Evolutionary conservation across 164 flowering plant species (phyloP).

Genomic region (Houttuynia cordata): DNA sequence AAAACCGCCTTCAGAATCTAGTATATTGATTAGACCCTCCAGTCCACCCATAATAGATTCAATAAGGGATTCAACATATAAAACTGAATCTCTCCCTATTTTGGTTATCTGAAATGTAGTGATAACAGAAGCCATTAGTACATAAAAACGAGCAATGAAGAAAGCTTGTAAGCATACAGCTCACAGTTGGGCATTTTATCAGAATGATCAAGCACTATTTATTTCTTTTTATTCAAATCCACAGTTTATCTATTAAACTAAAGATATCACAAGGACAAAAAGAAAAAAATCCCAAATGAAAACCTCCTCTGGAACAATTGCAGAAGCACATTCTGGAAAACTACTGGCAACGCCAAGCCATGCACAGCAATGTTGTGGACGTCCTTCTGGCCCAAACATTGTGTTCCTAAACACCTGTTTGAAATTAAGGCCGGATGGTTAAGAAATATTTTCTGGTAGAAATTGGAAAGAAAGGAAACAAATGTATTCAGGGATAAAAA

Average conservation of each 20-base stretch:
- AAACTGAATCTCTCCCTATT: constrained; percentile 94
- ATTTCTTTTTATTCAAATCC: no score
- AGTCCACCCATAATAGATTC: constrained; percentile 99
- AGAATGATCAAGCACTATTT: no score
- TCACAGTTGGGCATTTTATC: background rate
- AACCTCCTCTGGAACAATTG: constrained; percentile 93
- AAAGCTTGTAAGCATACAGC: background rate
- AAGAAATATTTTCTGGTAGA: background rate
- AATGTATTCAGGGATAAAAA: background rate
- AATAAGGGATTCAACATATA: constrained; percentile 92
- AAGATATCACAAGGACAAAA: background rate
- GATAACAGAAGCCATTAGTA: background rate
- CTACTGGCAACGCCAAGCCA: constrained; percentile 99
- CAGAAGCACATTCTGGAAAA: constrained; percentile 95
- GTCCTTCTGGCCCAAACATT: constrained; percentile 99
- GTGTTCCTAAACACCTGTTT: constrained; percentile 91
- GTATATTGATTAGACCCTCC: constrained; percentile 93
- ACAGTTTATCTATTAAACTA: background rate
- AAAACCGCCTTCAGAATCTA: constrained; percentile 98
- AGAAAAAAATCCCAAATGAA: background rate
- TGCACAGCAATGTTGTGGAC: constrained; percentile 99
- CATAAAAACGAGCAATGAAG: background rate
- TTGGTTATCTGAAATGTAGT: constrained; percentile 52
- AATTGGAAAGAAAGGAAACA: background rate
- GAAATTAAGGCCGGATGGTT: background rate